Evolutionary conservation across 257 asterid species (phyloP).

Genomic region (Nemophila menziesii): DNA sequence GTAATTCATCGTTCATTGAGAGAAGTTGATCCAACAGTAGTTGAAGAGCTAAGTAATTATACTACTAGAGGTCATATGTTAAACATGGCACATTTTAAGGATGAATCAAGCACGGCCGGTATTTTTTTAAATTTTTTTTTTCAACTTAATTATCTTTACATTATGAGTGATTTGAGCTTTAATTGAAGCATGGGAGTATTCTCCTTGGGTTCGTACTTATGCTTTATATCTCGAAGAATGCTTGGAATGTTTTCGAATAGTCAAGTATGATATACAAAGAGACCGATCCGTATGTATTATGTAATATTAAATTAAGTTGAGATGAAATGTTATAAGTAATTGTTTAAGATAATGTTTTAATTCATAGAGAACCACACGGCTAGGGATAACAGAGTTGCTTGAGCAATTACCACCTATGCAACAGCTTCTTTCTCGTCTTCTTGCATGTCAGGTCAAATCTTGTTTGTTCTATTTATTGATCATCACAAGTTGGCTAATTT

Average conservation of each 20-base stretch:
- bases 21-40: conserved; percentile 66
- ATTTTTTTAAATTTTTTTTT: conserved; percentile 12
- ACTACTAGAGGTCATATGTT: conserved; percentile 44
- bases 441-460: conserved; percentile 43
- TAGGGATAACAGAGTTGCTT: conserved; percentile 43
- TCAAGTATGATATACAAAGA: conserved; percentile 56
- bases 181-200: conserved; percentile 60
- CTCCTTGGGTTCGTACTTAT: conserved; percentile 61
- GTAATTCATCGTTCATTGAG: conserved; percentile 71
- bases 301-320: not conserved
- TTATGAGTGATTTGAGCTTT: conserved; percentile 14
- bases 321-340: not conserved
- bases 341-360: no score
- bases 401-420: conserved; percentile 59
- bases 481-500: not conserved
- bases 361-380: conserved; percentile 46
- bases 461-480: not conserved
- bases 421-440: conserved; percentile 65
- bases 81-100: conserved; percentile 60
- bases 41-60: conserved; percentile 47
- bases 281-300: conserved; percentile 40
- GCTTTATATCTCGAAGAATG: conserved; percentile 68
- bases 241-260: conserved; percentile 50
- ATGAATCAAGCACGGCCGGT: conserved; percentile 61
- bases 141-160: conserved; percentile 1